phyloP scores from a whole-genome alignment of 768 basidiomycete genomes.

The Trametes meyenii region DNA sequence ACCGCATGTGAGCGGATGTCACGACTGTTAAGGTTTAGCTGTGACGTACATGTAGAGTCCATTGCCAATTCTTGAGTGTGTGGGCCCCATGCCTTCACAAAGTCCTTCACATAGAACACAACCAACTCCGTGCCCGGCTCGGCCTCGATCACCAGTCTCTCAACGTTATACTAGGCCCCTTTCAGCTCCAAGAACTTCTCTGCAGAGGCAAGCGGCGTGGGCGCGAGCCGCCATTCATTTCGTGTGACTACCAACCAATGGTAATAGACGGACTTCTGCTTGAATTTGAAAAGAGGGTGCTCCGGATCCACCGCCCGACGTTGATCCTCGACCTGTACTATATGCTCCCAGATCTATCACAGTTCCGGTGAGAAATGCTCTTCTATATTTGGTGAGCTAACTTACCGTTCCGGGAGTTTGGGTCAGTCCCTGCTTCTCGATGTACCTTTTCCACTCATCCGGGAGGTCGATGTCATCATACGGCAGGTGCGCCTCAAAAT shows the following conservation, averaged over 20 bases:
- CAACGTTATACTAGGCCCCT: background rate
- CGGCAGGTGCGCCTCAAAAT: conserved; percentile 1
- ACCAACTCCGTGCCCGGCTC: conserved; percentile 15
- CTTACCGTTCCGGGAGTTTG: background rate
- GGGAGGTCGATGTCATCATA: conserved; percentile 17
- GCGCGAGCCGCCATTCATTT: background rate
- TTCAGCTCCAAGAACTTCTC: background rate
- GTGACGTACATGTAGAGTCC: conserved; percentile 21
- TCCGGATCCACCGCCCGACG: background rate
- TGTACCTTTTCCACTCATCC: conserved; percentile 16
- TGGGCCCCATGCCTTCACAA: conserved; percentile 6
- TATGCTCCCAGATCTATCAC: conserved; percentile 1
- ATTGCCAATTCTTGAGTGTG: conserved; percentile 19
- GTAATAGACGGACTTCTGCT: background rate
- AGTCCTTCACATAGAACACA: conserved; percentile 20
- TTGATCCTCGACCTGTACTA: background rate
- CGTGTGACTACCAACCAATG: background rate
- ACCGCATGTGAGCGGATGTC: background rate
- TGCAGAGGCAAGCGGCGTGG: background rate
- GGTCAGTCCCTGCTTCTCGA: background rate
- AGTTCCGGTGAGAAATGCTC: background rate
- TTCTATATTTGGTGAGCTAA: background rate
- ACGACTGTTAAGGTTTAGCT: background rate
- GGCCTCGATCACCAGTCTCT: background rate
- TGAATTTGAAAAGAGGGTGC: background rate